phyloP scores from a whole-genome alignment of 1,139 yeast species.

The Yamadazyma sp. region DNA sequence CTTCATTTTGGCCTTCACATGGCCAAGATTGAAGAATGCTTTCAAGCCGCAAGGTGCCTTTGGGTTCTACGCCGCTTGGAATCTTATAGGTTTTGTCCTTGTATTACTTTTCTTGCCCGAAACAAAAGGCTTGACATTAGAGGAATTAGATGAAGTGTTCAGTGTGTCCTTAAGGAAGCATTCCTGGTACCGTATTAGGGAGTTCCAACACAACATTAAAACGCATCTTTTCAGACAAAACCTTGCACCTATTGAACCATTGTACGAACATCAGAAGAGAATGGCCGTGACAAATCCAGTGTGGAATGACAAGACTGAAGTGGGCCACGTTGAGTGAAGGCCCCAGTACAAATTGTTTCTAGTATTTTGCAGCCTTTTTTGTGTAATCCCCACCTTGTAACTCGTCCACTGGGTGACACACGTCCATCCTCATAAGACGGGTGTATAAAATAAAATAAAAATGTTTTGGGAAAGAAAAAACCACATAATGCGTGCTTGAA shows the following conservation, averaged over 20 bases:
- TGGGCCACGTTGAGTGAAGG: constrained; percentile 43
- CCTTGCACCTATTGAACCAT: constrained; percentile 50
- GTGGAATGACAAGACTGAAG: constrained; percentile 62
- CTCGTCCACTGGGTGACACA: too few relatives aligned
- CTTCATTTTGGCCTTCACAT: constrained; percentile 75
- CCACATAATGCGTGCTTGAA: not conserved
- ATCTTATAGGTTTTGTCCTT: constrained; percentile 68
- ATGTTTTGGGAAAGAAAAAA: too few relatives aligned
- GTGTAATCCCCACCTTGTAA: too few relatives aligned
- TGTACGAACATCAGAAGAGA: constrained; percentile 49
- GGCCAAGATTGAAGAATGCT: constrained; percentile 71
- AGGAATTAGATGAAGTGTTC: constrained; percentile 72
- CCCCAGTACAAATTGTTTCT: too few relatives aligned
- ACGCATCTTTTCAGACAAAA: constrained; percentile 42
- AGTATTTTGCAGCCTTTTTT: constrained; percentile 1
- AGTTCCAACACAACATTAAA: constrained; percentile 43
- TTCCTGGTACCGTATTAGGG: constrained; percentile 54
- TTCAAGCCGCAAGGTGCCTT: constrained; percentile 84
- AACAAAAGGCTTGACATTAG: constrained; percentile 68
- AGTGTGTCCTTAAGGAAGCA: constrained; percentile 55
- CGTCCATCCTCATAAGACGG: too few relatives aligned
- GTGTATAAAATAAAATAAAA: too few relatives aligned
- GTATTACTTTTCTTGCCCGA: constrained; percentile 70
- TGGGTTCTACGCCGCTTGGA: constrained; percentile 91
- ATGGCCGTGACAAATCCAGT: constrained; percentile 59